Evolutionary conservation across 2,329 filamentous ascomycete genomes (phyloP).

Genomic region (Colletotrichum caudatum): DNA sequence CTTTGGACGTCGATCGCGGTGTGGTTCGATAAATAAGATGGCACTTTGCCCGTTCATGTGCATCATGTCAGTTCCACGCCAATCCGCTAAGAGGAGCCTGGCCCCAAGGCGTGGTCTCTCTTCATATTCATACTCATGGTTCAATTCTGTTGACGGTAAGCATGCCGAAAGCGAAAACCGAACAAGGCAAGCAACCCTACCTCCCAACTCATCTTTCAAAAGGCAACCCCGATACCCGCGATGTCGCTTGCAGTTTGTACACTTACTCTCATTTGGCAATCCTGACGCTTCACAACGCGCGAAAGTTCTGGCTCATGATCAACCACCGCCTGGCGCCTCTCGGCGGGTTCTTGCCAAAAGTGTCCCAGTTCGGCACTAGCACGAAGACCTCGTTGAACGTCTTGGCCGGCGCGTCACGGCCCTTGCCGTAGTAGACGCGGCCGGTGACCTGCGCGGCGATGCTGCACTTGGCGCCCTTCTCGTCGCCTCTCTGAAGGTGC

Average conservation of each 20-base stretch:
- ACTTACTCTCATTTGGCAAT: neutral
- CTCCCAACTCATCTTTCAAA: neutral
- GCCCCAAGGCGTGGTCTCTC: neutral
- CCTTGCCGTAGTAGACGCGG: constrained; percentile 75
- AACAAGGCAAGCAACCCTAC: neutral
- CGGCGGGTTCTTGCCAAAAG: constrained; percentile 64
- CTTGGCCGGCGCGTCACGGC: constrained; percentile 71
- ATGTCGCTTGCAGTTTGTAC: neutral
- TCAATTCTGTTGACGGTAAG: constrained; percentile 2
- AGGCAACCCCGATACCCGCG: neutral
- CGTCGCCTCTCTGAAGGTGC: constrained; percentile 54
- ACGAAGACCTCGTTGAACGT: constrained; percentile 86
- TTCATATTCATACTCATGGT: neutral
- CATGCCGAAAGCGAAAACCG: neutral
- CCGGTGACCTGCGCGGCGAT: constrained; percentile 82
- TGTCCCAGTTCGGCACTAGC: constrained; percentile 80
- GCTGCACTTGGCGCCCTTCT: constrained; percentile 70
- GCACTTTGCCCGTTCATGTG: neutral
- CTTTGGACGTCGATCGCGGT: neutral
- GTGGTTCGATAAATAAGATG: neutral
- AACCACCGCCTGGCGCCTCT: constrained; percentile 71
- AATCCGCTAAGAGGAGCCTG: neutral
- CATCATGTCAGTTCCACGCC: neutral
- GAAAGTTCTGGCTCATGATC: constrained; percentile 79
- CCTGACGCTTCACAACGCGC: constrained; percentile 58